Percentiles rank a stretch among this genome's conserved stretches.
These are phyloP conservation scores for Trichophyton mentagrophytes DNA, from an alignment of 2,329 filamentous ascomycete genomes.

Conservation along the genomic window DNA sequence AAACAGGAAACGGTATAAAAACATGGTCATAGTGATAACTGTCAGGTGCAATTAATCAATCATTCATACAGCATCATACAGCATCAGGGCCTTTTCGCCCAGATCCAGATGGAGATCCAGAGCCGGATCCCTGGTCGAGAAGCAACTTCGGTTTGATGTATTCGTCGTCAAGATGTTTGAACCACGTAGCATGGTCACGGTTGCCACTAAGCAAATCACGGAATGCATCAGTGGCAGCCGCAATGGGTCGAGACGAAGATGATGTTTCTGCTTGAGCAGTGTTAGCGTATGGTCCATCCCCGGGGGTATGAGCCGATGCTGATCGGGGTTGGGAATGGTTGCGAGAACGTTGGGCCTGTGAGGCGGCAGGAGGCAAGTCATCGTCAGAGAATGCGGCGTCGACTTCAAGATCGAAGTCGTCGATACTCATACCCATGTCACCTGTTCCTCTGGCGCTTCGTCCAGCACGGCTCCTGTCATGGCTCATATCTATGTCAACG, in stretches of 20 bases:
- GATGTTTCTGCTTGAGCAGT: constrained; percentile 2
- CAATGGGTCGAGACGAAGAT: constrained; percentile 19
- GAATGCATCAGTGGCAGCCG: constrained; percentile 66
- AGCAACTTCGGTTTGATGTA: constrained; percentile 88
- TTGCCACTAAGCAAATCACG: constrained; percentile 65
- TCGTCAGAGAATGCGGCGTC: constrained; percentile 37
- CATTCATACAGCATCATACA: constrained; percentile 17
- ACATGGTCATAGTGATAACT: neutral
- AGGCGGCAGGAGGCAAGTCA: constrained; percentile 44
- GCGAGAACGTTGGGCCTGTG: constrained; percentile 17
- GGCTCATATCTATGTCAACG: constrained; percentile 38
- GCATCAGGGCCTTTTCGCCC: constrained; percentile 30
- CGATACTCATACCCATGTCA: constrained; percentile 20
- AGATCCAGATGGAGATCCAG: constrained; percentile 11
- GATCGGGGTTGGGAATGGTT: neutral
- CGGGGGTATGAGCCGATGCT: neutral
- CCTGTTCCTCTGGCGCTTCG: constrained; percentile 28
- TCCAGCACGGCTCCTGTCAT: constrained; percentile 28
- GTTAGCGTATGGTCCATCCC: constrained; percentile 6
- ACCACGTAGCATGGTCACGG: constrained; percentile 80
- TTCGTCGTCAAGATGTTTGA: constrained; percentile 86
- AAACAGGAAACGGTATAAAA: neutral
- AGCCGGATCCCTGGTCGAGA: constrained; percentile 51
- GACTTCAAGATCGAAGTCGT: constrained; percentile 30
- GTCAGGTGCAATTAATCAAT: neutral